Percentiles rank a stretch among this genome's conserved stretches.
phyloP scores from a whole-genome alignment of 2,329 filamentous ascomycete species.

The Fusarium solani-melongenae region DNA sequence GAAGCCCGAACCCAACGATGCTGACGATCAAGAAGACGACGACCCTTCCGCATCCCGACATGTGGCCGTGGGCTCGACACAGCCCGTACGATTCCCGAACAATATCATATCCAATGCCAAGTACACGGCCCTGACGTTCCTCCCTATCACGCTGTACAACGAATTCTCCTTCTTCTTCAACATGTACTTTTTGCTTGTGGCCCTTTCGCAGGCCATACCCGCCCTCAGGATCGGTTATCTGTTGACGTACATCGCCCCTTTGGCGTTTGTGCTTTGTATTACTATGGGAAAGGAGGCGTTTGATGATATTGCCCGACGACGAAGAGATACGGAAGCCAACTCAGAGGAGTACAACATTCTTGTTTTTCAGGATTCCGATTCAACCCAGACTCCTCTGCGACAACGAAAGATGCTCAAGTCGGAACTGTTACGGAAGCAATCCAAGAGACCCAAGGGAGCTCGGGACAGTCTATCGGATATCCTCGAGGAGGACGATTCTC shows the following conservation, averaged over 20 bases:
- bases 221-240: slow-evolving; percentile 92
- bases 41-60: slow-evolving; percentile 78
- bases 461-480: slow-evolving; percentile 68
- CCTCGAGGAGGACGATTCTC: slow-evolving; percentile 70
- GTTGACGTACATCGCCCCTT: slow-evolving; percentile 90
- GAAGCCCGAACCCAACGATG: slow-evolving; percentile 51
- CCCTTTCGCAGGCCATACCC: slow-evolving; percentile 91
- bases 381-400: slow-evolving; percentile 53
- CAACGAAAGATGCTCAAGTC: slow-evolving; percentile 58
- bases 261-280: slow-evolving; percentile 91
- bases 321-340: slow-evolving; percentile 93
- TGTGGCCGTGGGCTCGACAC: slow-evolving; percentile 79
- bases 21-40: slow-evolving; percentile 64
- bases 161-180: slow-evolving; percentile 99
- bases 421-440: slow-evolving; percentile 43
- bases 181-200: slow-evolving; percentile 97
- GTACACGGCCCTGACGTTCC: slow-evolving; percentile 94
- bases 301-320: slow-evolving; percentile 88
- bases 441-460: slow-evolving; percentile 45
- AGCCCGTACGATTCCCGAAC: slow-evolving; percentile 81
- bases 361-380: slow-evolving; percentile 70
- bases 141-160: slow-evolving; percentile 95
- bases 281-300: slow-evolving; percentile 96
- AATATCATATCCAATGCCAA: slow-evolving; percentile 97
- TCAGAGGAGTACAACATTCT: slow-evolving; percentile 87